Evolutionary conservation across 2,329 filamentous ascomycete species (phyloP), one percentile per base, ranked within the genome.

Genomic region (Graphilbum sp.): DNA sequence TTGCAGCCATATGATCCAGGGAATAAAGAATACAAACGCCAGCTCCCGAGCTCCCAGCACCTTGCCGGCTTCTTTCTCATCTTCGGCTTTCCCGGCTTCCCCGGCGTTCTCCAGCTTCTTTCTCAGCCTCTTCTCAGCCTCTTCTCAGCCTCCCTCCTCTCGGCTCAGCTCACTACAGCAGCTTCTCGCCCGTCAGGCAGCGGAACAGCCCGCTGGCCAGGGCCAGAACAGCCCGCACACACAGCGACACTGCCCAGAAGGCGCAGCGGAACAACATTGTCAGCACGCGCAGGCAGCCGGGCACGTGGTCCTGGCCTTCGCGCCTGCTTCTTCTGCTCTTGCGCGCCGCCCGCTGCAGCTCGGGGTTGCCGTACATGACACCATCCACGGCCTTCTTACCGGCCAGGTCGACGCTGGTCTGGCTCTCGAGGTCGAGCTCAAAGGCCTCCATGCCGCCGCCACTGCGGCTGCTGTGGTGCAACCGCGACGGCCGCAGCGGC

Each of bases 381-480:
- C 27, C 1, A 34, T 53, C 49, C 31, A 58, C 52, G 45, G 58
- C 50, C n/a, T n/a, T 24, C 48, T 63, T 54, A 49, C 66, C 57
- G 36, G 55, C 54, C 15, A 62, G 48, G 45, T 63, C 67, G 31
- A 45, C 27, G 38, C 61, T 63, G 7, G 61, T 58, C 53, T 78
- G 74, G 50, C 72, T 78, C 54, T 77, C 74, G 5, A 79, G 52
- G 46, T 79, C 74, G 29, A 77, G 56, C 52, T 72, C 74, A 41
- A 76, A 68, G 47, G 68, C 64, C 46, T 75, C 68, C 50, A 70
- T 62, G 45, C 60, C 63, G 52, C 52, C 39, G 35, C 24, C 30
- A n/a, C 29, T 19, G 33, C 27, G 10, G 27, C 9, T 12, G 27
- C 27, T 30, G 32, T 23, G 19, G 32, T 12, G 27, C 8, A 29